These are phyloP conservation scores for Aspergillus luchuensis DNA, from an alignment of 2,329 filamentous ascomycete species.

Conservation along the genomic window DNA sequence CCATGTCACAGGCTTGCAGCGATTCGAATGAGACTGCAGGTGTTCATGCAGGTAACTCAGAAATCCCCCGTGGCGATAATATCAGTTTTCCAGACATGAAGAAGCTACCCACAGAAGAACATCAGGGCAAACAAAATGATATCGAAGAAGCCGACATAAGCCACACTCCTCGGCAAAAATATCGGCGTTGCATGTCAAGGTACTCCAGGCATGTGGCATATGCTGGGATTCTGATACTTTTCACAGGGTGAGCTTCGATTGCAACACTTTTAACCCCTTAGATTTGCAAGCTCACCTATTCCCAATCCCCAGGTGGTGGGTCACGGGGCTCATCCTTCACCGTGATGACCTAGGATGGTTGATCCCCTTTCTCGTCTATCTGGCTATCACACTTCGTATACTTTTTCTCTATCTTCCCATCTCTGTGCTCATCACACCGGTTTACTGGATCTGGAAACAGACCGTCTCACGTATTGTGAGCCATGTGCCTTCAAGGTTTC, in stretches of 20 bases:
- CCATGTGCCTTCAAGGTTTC: constrained; percentile 67
- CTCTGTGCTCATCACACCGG: constrained; percentile 65
- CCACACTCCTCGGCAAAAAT: constrained; percentile 33
- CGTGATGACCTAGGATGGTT: constrained; percentile 76
- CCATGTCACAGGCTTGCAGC: neutral
- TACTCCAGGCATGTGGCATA: constrained; percentile 46
- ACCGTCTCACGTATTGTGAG: constrained; percentile 62
- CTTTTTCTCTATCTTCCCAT: constrained; percentile 73
- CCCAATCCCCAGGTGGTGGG: constrained; percentile 65
- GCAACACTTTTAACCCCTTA: neutral
- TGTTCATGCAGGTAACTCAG: neutral
- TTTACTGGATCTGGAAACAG: constrained; percentile 68
- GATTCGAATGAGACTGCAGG: neutral
- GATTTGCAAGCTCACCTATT: constrained; percentile 6
- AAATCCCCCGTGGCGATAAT: neutral
- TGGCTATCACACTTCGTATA: constrained; percentile 72
- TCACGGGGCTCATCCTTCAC: constrained; percentile 72
- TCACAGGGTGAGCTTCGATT: constrained; percentile 53
- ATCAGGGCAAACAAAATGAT: constrained; percentile 4
- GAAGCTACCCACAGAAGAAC: neutral
- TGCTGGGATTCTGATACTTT: constrained; percentile 51
- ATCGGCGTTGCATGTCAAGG: constrained; percentile 23
- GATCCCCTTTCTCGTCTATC: constrained; percentile 79
- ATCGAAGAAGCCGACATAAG: constrained; percentile 45
- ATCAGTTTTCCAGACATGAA: neutral